Evolutionary conservation across 1,284 basidiomycete species (phyloP), one percentile per base, ranked within the genome.

Genomic region (Ganoderma lucidum): DNA sequence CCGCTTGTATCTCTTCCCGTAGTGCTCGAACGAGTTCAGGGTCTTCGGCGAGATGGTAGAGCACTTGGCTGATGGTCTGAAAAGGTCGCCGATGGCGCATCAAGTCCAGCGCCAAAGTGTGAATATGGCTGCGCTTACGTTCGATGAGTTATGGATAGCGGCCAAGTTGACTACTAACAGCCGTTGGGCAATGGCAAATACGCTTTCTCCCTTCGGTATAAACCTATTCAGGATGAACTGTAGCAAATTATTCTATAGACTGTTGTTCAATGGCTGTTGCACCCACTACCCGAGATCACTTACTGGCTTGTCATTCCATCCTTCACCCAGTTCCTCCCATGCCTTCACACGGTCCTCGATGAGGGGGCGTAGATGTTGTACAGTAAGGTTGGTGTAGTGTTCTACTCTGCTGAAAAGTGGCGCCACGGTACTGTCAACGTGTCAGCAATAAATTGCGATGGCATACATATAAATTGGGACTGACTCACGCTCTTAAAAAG

Each of bases 111-210:
- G 15, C 65, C 5, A 48, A 19, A 15, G 30, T 19, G 10, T 28
- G 14, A 14, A 14, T 5, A 12, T 3, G 39, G 10, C 19, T 15
- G 6, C 17, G 72, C 80, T 45, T 15, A 83, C 84, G 84, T 75
- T 8, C 81, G 77, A 6, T 78, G 60, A 45, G 1, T 14, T 83
- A 62, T 84, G 82, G 64, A 85, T 74, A 4, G 83, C 78, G 10
- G 81, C 81, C 68, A 86, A 82, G 73, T 86, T 86, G 32, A 86
- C 70, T 39, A 81, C 73, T 23, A 87, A 76, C 65, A 86, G 78
- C 48, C 84, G 80, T 55, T 81, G 76, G 65, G 75, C 82, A 60
- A 79, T 76, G 63, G 75, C 69, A 78, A 62, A 79, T 73, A 60
- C 75, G 81, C 69, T 73, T 77, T 44, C 80, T 78, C 60, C 75